Base-by-base conservation (phyloP, 495 filamentous ascomycete species). In the Cairneyella variabilis region DNA sequence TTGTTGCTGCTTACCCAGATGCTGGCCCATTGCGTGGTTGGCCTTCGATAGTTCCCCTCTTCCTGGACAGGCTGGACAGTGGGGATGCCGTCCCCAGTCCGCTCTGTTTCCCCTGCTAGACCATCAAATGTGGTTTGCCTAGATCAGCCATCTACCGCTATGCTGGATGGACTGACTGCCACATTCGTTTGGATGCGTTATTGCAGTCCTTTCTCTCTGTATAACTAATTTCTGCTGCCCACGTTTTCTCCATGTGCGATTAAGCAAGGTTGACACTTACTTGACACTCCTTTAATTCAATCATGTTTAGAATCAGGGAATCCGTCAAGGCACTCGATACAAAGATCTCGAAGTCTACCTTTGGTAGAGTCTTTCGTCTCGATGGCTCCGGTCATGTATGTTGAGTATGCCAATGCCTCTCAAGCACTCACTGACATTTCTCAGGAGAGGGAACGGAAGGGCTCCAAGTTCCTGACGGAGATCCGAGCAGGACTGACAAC, bases 401-500 rank as follows among this genome's bases (percentile, higher is more conserved):
- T 48, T 36, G 8, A 16, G 2, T 37, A 10, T 44, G 17, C 6
- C 6, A 5, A 34, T 30, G n/a, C n/a, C 14, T 3, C 3, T n/a
- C 11, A 11, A 6, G 41, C 4, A 25, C 14, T 28, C 18, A 42
- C 51, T 59, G 40, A 62, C 22, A 16, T n/a, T 18, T 9, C 9
- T 16, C 20, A 64, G 61, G 21, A 42, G 23, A 66, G 58, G 54
- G 72, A 89, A 69, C 75, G 82, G 1, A 83, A 87, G 56, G 82
- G 79, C 17, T 75, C 84, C 18, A 78, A 71, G 58, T 89, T 92
- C 69, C 82, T 85, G 54, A 86, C 83, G 12, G 88, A 92, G 64
- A 69, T 92, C 45, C 83, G 86, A 20, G 88, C 87, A n/a, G 88
- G 87, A 11, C 66, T 92, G 27, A 88, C 88, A 28, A 92, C 88